A percentile compares a stretch with the other conserved stretches of the same genome.
Evolutionary conservation across 2,329 filamentous ascomycete species (phyloP).

Genomic region (Trichoderma breve): DNA sequence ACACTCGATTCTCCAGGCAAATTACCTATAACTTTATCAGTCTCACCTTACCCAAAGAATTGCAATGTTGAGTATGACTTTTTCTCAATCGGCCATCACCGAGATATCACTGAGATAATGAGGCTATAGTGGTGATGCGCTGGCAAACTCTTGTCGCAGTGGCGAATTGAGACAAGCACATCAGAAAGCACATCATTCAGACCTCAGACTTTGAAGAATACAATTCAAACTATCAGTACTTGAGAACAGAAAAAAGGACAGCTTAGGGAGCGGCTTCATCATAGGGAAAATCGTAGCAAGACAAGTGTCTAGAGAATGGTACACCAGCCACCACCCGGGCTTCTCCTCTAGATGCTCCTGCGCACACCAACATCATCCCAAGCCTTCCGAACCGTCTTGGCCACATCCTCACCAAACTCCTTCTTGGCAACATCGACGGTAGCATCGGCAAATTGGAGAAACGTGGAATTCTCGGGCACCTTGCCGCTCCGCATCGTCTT

Average conservation of each 20-base stretch:
- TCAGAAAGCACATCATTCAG: not conserved
- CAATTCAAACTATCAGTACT: not conserved
- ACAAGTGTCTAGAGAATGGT: not conserved
- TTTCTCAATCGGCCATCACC: not conserved
- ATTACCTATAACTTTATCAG: not conserved
- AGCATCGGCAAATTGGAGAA: constrained; percentile 49
- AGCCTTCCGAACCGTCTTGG: constrained; percentile 44
- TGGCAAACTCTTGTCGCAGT: not conserved
- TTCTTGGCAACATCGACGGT: constrained; percentile 47
- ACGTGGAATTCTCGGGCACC: constrained; percentile 42
- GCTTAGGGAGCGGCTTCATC: not conserved
- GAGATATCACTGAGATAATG: not conserved
- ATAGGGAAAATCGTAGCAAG: not conserved
- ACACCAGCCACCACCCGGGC: constrained; percentile 18
- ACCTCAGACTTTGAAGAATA: not conserved
- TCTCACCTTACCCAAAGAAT: not conserved
- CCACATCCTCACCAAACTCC: constrained; percentile 41
- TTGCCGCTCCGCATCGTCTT: constrained; percentile 45
- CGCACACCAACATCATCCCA: constrained; percentile 49
- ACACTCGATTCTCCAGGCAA: not conserved
- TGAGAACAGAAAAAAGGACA: not conserved
- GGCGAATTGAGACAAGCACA: not conserved
- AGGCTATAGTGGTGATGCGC: not conserved
- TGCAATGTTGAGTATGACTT: no score
- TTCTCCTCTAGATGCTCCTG: constrained; percentile 24